Base-by-base conservation (phyloP, 371 early-diverging fungal species). In the Mortierella sp. region DNA sequence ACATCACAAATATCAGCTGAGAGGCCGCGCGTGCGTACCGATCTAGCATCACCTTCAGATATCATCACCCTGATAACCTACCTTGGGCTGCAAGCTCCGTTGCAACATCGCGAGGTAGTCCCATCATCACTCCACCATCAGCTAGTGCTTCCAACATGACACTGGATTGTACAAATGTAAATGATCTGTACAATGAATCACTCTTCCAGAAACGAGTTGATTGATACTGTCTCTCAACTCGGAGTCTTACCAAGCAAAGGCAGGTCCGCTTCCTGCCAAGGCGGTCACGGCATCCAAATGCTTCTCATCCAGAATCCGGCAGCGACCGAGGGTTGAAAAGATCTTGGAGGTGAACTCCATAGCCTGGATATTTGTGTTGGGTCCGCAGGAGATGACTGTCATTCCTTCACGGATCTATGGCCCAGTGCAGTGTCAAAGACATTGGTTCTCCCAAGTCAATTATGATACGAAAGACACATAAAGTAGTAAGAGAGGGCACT, bases 71-170 rank as follows among this genome's bases (percentile, higher is more conserved):
- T 10, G 12, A 39, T 39, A 14, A 23, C 47, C 9, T 81, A 80
- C 81, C 80, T 78, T 84, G 84, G 12, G 86, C 86, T 16, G 84
- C 83, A 10, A 85, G 63, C 28, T 82, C 83, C 13, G 80, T 67
- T 6, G 85, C 83, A 21, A 83, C 80, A 30, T 82, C 83, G 24
- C 86, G 76, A 18, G 86, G 82, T 31, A 85, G 60, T 14, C 86
- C 86, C 83, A 84, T 83, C 82, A 83, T 82, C 3, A 85, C 84
- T 24, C 85, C 86, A 21, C 85, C 86, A 70, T 85, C 86, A 19
- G 85, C 84, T 24, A 85, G 49, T 0, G 85, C 82, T 42, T 85
- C 86, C n/a, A 85, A 61, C 61, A 85, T 78, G 1, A 84, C 84
- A 50, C 84, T 82, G 10, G 10, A n/a, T n/a, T n/a, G n/a, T n/a